Base-by-base conservation (phyloP, 495 filamentous ascomycete species). In the Symbiotaphrina buchneri region DNA sequence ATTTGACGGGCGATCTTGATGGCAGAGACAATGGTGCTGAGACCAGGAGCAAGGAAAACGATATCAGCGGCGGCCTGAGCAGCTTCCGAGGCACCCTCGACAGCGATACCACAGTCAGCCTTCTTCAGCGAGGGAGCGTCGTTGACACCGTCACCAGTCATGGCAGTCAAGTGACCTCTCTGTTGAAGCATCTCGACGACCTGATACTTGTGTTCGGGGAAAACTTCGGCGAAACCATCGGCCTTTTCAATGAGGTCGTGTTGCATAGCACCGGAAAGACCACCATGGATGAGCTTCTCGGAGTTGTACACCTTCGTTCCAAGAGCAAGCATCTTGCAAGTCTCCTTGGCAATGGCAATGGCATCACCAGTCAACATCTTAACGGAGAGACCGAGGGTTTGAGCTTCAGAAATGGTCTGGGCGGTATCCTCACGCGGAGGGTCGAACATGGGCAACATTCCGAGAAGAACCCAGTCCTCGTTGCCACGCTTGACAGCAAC, bases 81-180 rank as follows among this genome's bases (percentile, higher is more conserved):
- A 52, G 82, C 82, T 57, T 91, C 82, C 14, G 83, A 87, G 32
- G 83, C 68, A 56, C 82, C 82, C 59, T 91, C 81, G 41, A 92
- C 82, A 41, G 82, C 83, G 59, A 92, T 91, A 58, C 81, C 72
- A 48, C 72, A 77, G 58, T 94, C 84, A 13, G 84, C 84, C 59
- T 90, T 92, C 62, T 94, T 94, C 33, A 94, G 60, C 22, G 83
- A 92, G 20, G 84, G 84, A 30, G 84, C 84, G 55, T 94, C 84
- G 54, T 94, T 94, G 49, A 94, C 84, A 65, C 84, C 84, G 46
- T 94, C 84, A 57, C 84, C 84, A 54, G 84, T 94, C 84, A 94
- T 94, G 43, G 84, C 84, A 53, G 90, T 84, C 24, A 93, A 62
- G 62, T 91, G 85, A 42, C 84, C 84, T 62, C 84, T 78, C 56